Conservation (phyloP, 306 rosid species). For the Psophocarpus tetragonolobus region DNA sequence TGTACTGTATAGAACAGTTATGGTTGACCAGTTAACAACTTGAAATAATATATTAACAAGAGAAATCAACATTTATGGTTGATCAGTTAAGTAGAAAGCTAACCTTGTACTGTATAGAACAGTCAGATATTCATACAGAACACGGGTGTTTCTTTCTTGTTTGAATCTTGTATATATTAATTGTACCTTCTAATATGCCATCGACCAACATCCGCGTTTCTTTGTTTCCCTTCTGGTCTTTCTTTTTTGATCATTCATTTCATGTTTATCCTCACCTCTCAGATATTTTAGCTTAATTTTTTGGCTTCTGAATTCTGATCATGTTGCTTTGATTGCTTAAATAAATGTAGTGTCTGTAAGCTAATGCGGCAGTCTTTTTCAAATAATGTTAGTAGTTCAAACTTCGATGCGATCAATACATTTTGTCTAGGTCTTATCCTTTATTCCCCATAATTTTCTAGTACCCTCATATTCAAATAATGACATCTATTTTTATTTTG, state of each 20-base stretch:
- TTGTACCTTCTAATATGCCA: slow-evolving; percentile 3
- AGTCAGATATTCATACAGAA: background rate
- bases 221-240: background rate
- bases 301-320: background rate
- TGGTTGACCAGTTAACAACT: background rate
- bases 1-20: background rate
- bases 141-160: background rate
- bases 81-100: background rate
- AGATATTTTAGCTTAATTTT: background rate
- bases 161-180: background rate
- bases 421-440: background rate
- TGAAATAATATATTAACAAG: too few species aligned
- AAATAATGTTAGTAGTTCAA: background rate
- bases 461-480: background rate
- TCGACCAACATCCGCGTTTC: background rate
- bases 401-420: background rate
- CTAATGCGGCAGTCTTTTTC: background rate
- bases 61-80: background rate
- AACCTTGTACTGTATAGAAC: background rate
- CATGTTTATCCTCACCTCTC: background rate
- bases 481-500: slow-evolving; percentile 32
- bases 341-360: background rate
- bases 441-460: background rate
- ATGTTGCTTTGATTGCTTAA: slow-evolving; percentile 14
- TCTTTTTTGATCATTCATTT: background rate